These are phyloP conservation scores for Sphaerobolus stellatus DNA, from an alignment of 1,284 basidiomycete genomes.

Conservation along the genomic window DNA sequence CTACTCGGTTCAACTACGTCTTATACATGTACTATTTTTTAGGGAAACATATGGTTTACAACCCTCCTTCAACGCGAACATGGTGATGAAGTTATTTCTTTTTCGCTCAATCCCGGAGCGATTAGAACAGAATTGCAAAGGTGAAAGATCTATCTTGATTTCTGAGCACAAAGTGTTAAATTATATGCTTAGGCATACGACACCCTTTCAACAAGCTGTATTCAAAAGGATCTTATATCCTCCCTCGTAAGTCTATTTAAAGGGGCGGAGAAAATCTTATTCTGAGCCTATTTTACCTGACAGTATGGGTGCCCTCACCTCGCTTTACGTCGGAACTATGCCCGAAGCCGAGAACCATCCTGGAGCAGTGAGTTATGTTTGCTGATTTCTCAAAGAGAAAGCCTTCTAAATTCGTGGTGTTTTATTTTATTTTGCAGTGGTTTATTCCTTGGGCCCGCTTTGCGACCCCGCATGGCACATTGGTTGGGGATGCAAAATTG, in stretches of 20 bases:
- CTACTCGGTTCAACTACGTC: not conserved
- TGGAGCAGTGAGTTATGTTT: not conserved
- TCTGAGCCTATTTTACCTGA: no score
- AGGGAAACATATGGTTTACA: not conserved
- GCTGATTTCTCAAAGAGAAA: not conserved
- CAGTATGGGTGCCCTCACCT: not conserved
- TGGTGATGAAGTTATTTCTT: not conserved
- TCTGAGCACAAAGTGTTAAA: no score
- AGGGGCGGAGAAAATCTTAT: no score
- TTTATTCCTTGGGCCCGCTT: not conserved
- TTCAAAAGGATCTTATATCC: not conserved
- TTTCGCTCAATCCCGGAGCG: not conserved
- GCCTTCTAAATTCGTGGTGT: not conserved
- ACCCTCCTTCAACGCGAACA: not conserved
- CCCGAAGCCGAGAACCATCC: not conserved
- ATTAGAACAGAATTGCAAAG: not conserved
- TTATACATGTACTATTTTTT: not conserved
- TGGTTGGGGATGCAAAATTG: not conserved
- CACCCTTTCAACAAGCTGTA: not conserved
- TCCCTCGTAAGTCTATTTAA: not conserved
- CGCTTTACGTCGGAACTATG: not conserved
- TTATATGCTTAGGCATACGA: no score
- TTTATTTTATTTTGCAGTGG: not conserved
- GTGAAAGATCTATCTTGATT: no score
- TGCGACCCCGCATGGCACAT: not conserved